Base-by-base conservation (phyloP, 2,329 filamentous ascomycete genomes). In the Nectriaceae sp. region DNA sequence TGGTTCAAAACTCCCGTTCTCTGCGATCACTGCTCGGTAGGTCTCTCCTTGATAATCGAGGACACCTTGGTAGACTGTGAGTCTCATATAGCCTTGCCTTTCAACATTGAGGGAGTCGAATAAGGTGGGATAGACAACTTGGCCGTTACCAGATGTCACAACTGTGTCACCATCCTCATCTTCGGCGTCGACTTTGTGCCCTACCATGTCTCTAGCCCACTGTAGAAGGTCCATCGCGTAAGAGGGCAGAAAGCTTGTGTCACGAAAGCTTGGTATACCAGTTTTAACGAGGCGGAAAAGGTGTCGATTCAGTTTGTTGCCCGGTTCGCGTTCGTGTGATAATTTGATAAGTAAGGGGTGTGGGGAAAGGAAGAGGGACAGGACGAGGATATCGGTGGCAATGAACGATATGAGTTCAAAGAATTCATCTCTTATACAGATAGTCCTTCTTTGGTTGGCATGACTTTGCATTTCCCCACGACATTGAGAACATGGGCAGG, bases 21-120 rank as follows among this genome's bases (percentile, higher is more conserved):
- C 26, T 31, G 26, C 10, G 26, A 15, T 31, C 26, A 15, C 10
- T 31, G 15, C 26, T 31, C 8, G 26, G 29, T 37, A 46, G 4
- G 18, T 15, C 3, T 31, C 19, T 5, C 38, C 38, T n/a, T 41
- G 4, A 29, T 29, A 37, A n/a, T 20, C 41, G 19, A 41, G n/a
- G 2, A 19, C 40, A n/a, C 37, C 37, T 11, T 8, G 44, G 13
- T 40, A 36, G 6, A 21, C 16, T 20, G 16, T 15, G 15, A 46
- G 26, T 1, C 4, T 18, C 4, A 46, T 36, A 22, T 46, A 46
- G 20, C 38, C 38, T 21, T 46, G 24, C 13, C 21, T 38, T 20
- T 40, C 37, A 18, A 46, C n/a, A 5, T 8, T 6, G 11, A 46
- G n/a, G 4, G 35, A 33, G 10, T 46, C 44, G 11, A 46, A 39